A percentile compares a stretch with the other conserved stretches of the same genome.
These are phyloP conservation scores for Baorangia bicolor DNA, from an alignment of 768 basidiomycete species.

Conservation along the genomic window DNA sequence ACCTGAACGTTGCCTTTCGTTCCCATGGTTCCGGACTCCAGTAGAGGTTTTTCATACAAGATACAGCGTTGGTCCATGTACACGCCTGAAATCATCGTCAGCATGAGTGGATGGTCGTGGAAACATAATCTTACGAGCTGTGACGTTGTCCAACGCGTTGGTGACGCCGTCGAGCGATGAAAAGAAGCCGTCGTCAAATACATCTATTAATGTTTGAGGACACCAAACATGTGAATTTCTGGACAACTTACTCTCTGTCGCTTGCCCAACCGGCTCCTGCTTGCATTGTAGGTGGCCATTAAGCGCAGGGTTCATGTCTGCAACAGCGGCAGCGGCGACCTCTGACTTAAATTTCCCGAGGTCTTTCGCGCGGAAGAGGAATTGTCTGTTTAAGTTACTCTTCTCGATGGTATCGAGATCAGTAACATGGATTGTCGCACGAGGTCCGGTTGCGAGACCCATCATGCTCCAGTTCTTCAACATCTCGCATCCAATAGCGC, in stretches of 20 bases:
- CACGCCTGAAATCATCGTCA: slow-evolving; percentile 52
- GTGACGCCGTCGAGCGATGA: slow-evolving; percentile 87
- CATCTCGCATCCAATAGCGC: slow-evolving; percentile 99
- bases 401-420: slow-evolving; percentile 99
- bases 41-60: slow-evolving; percentile 91
- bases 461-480: slow-evolving; percentile 99
- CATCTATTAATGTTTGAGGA: slow-evolving; percentile 47
- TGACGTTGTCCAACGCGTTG: slow-evolving; percentile 95
- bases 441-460: slow-evolving; percentile 79
- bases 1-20: slow-evolving; percentile 99
- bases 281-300: slow-evolving; percentile 81
- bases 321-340: slow-evolving; percentile 85
- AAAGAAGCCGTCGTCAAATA: slow-evolving; percentile 90
- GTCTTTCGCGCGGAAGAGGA: slow-evolving; percentile 95
- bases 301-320: slow-evolving; percentile 94
- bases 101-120: not conserved
- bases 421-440: slow-evolving; percentile 87
- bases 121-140: slow-evolving; percentile 68
- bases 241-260: slow-evolving; percentile 77
- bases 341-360: slow-evolving; percentile 97
- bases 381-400: slow-evolving; percentile 97
- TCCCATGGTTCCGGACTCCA: slow-evolving; percentile 97
- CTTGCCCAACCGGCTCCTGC: slow-evolving; percentile 91
- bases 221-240: not conserved
- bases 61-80: slow-evolving; percentile 99